phyloP scores from a whole-genome alignment of 164 flowering plant species.

The Nelumbo lutea region DNA sequence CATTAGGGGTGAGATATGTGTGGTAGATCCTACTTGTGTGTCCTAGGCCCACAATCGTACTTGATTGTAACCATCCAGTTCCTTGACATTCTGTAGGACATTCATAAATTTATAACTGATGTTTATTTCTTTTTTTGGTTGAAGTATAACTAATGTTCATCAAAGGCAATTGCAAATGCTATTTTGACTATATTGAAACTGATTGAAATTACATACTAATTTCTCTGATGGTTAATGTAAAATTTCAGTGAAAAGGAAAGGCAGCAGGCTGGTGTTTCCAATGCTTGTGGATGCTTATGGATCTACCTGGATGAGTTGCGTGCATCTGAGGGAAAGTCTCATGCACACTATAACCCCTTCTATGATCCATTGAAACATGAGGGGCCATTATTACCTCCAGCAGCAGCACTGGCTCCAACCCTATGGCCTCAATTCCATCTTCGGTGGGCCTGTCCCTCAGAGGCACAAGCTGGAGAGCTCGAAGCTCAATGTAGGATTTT shows the following conservation, averaged over 20 bases:
- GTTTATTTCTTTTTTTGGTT: no score
- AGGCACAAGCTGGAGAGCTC: conserved; percentile 75
- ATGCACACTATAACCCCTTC: conserved; percentile 75
- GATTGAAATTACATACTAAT: not conserved
- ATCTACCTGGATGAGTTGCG: conserved; percentile 70
- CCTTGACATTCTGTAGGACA: no score
- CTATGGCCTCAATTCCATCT: conserved; percentile 98
- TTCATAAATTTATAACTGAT: no score
- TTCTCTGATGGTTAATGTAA: conserved; percentile 8
- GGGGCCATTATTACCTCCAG: conserved; percentile 78
- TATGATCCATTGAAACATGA: conserved; percentile 66
- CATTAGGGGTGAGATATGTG: no score
- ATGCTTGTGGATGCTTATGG: conserved; percentile 91
- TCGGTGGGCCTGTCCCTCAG: conserved; percentile 91
- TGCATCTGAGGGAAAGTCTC: conserved; percentile 57
- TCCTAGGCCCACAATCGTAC: no score
- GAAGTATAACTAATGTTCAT: not conserved
- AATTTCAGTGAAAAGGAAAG: conserved; percentile 86
- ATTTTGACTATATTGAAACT: not conserved
- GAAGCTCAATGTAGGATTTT: conserved; percentile 64
- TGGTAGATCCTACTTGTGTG: no score
- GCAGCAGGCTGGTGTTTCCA: conserved; percentile 60
- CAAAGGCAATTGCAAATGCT: no score
- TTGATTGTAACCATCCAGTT: no score
- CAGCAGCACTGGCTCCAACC: conserved; percentile 97